Conservation (phyloP, 2,329 filamentous ascomycete species). For the Botryotinia narcissicola region DNA sequence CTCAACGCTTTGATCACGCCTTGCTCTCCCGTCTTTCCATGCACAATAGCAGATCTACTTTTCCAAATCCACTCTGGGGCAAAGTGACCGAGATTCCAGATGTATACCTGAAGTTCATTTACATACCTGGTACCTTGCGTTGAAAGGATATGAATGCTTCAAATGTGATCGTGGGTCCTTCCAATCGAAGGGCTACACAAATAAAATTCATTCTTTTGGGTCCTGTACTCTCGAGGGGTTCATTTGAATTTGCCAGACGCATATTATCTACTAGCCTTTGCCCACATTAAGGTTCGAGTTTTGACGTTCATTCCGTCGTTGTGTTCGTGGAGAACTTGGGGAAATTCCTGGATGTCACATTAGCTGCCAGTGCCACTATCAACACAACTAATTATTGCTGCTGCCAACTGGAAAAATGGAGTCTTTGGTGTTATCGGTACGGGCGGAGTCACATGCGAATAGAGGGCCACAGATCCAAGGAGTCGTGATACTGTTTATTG, state of each 20-base stretch:
- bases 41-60: constrained; percentile 7
- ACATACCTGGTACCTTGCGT: constrained; percentile 4
- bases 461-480: constrained; percentile 36
- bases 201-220: not conserved
- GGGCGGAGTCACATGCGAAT: not conserved
- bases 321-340: constrained; percentile 2
- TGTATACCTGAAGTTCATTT: not conserved
- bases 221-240: not conserved
- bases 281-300: not conserved
- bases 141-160: constrained; percentile 2
- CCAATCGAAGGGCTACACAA: not conserved
- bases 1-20: not conserved
- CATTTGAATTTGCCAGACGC: not conserved
- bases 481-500: constrained; percentile 40
- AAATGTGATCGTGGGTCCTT: not conserved
- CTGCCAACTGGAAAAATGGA: constrained; percentile 2
- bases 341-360: not conserved
- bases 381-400: not conserved
- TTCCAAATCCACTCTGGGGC: not conserved
- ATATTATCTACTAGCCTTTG: not conserved
- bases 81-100: constrained; percentile 9
- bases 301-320: not conserved
- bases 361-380: not conserved
- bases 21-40: constrained; percentile 11
- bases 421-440: not conserved